Base-by-base conservation (phyloP, 805 yeast genomes). In the Candida maris region DNA sequence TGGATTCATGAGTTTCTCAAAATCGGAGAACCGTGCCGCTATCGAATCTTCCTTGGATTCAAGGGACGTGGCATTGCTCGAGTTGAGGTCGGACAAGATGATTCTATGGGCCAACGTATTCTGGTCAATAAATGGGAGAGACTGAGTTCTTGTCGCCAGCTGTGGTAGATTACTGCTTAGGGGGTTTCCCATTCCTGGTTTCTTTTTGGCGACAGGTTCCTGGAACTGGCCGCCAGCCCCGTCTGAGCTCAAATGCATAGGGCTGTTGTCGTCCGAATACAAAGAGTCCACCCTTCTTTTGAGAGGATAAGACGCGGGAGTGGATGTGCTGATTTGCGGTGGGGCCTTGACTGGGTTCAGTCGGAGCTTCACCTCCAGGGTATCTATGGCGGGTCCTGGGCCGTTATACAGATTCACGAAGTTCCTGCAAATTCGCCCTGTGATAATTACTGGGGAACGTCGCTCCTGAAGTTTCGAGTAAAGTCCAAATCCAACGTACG, bases 381-480 rank as follows among this genome's bases (percentile, higher is more conserved):
- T 79, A 41, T 75, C 71, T 16, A 44, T 26, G 1, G 44, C 41
- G 22, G 36, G 44, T 3, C 72, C 58, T 26, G 56, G 45, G 51
- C 64, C 57, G 61, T 68, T 48, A 34, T 48, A 75, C 56, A 32
- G 73, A 70, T 19, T 51, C 19, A 77, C 67, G 35, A 79, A 65
- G 49, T 72, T 78, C 37, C 75, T 75, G 46, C 82, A 77, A 23
- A 79, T 77, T 37, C 81, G 48, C 3, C 74, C 74, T 3, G 71
- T 68, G 9, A 81, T 75, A 4, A 80, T 67, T 4, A 70, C 62
- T 6, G 49, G 41, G 4, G 54, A 32, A 16, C 47, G 45, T 27
- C 49, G 48, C 3, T 49, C 50, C 10, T 42, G 27, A 2, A 68
- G 35, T 26, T 56, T 59, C 3, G 71, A 65, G 12, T 61, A 60